A percentile compares a stretch with the other conserved stretches of the same genome.
Conservation (phyloP, 1,284 basidiomycete species). For the Ustilago trichophora region DNA sequence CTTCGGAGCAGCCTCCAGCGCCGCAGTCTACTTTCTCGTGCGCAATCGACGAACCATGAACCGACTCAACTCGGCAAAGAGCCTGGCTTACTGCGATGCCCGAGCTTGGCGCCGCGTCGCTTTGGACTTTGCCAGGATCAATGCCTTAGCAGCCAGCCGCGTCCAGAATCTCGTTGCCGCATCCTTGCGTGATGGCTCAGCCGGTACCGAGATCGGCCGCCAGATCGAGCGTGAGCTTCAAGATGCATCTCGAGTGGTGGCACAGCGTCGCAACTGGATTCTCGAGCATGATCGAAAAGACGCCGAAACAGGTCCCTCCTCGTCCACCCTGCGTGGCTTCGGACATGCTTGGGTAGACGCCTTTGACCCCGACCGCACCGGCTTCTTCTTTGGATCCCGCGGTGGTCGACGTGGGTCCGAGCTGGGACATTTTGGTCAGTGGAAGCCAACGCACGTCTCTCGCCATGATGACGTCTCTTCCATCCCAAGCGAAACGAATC, state of each 20-base stretch:
- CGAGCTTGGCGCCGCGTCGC: constrained; percentile 47
- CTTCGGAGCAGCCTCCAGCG: constrained; percentile 28
- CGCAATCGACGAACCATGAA: constrained; percentile 37
- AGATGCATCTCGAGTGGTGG: constrained; percentile 25
- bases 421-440: constrained; percentile 3
- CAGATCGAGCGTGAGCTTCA: constrained; percentile 38
- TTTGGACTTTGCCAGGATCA: constrained; percentile 40
- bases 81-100: constrained; percentile 30
- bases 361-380: constrained; percentile 10
- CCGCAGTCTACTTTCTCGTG: constrained; percentile 16
- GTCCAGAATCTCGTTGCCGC: constrained; percentile 29
- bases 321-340: constrained; percentile 1
- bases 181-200: constrained; percentile 23
- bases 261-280: constrained; percentile 30
- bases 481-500: too few species aligned
- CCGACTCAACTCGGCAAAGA: constrained; percentile 33
- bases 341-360: constrained; percentile 14
- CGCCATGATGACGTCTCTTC: constrained; percentile 23
- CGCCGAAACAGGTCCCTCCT: constrained; percentile 5
- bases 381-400: constrained; percentile 30
- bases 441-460: not conserved
- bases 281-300: constrained; percentile 24
- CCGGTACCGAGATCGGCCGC: constrained; percentile 19
- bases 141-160: constrained; percentile 30
- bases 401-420: constrained; percentile 10